Evolutionary conservation across 257 asterid genomes (phyloP).

Genomic region (Schizonepeta tenuifolia): DNA sequence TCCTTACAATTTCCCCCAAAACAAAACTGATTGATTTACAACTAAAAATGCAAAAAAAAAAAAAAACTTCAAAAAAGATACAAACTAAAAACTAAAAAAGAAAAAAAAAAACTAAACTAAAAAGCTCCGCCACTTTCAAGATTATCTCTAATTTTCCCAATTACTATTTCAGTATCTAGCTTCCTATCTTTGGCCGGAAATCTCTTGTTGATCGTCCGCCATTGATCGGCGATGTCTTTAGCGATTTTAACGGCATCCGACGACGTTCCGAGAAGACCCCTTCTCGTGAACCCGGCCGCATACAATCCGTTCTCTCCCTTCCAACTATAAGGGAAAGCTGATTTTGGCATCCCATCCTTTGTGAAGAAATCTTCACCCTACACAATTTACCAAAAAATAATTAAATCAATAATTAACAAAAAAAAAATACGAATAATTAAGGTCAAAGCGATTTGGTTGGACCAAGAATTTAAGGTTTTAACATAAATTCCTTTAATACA

Average conservation of each 20-base stretch:
- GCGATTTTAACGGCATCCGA: constrained; percentile 76
- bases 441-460: too few relatives aligned
- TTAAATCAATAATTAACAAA: too few relatives aligned
- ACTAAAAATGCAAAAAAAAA: neutral
- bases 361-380: constrained; percentile 79
- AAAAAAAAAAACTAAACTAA: neutral
- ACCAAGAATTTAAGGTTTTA: neutral
- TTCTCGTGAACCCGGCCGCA: constrained; percentile 84
- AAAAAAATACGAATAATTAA: too few relatives aligned
- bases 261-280: constrained; percentile 82
- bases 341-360: constrained; percentile 76
- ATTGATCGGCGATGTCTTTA: constrained; percentile 54
- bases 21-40: constrained; percentile 72
- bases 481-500: neutral
- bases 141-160: constrained; percentile 2
- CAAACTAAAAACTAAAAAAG: neutral
- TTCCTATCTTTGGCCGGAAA: constrained; percentile 5
- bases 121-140: neutral
- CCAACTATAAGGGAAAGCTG: constrained; percentile 88
- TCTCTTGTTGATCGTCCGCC: constrained; percentile 47
- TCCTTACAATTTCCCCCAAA: constrained; percentile 18
- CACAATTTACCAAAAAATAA: neutral
- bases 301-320: constrained; percentile 83
- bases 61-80: neutral
- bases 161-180: constrained; percentile 10